A percentile compares a stretch with the other conserved stretches of the same genome.
phyloP scores from a whole-genome alignment of 2,329 filamentous ascomycete genomes.

The Fusarium domesticum region DNA sequence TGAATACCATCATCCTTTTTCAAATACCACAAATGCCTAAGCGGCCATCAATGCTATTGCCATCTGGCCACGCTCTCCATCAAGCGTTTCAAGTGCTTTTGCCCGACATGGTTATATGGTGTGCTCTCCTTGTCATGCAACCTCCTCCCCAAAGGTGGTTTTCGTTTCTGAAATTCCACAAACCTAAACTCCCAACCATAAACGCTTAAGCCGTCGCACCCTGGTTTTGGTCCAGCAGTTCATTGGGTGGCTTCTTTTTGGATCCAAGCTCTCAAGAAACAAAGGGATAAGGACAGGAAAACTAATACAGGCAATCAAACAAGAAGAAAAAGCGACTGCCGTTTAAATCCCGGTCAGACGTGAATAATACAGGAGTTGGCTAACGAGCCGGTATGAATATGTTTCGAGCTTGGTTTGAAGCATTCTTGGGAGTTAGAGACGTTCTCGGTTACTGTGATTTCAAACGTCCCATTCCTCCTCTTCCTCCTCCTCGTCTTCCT shows the following conservation, averaged over 20 bases:
- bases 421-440: not conserved
- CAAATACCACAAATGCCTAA: not conserved
- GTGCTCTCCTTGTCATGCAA: conserved; percentile 14
- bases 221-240: conserved; percentile 15
- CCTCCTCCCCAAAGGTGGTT: not conserved
- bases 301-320: too few species aligned
- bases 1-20: not conserved
- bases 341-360: not conserved
- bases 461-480: conserved; percentile 54
- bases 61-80: not conserved
- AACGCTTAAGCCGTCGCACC: conserved; percentile 27
- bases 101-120: not conserved
- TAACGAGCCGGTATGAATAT: not conserved
- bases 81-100: not conserved
- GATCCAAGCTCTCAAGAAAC: not conserved
- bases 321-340: too few species aligned
- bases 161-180: conserved; percentile 12
- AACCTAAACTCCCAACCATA: conserved; percentile 29
- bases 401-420: too few species aligned
- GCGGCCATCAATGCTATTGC: not conserved
- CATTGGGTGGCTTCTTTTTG: conserved; percentile 15
- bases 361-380: not conserved
- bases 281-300: not conserved
- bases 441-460: conserved; percentile 7
- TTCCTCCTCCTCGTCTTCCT: conserved; percentile 38